Evolutionary conservation across 805 yeast species (phyloP), one percentile per base, ranked within the genome.

Genomic region (Candida sakaeoensis): DNA sequence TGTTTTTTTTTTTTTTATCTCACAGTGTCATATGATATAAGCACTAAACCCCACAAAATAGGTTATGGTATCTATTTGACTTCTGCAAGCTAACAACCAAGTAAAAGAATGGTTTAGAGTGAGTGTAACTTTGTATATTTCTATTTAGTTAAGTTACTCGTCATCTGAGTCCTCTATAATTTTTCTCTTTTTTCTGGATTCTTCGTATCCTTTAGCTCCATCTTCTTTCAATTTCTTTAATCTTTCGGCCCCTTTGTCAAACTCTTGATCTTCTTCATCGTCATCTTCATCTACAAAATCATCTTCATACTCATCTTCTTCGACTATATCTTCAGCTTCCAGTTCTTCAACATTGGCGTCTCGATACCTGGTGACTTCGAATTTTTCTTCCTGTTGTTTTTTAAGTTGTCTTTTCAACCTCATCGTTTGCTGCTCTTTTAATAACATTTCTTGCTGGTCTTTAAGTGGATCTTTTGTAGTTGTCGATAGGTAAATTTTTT

Each of bases 381-480:
- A 47, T 46, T 77, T 68, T 54, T 82, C 90, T 42, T 74, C 80
- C 48, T 79, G 80, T 46, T 71, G 63, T 42, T 75, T 75, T 52
- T 77, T 61, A 52, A 84, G 69, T 62, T 83, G 82, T 46, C 80
- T 82, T 58, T 77, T 80, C 51, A 81, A 68, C 43, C 78, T 74
- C 52, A 79, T 79, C 15, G 75, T 74, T 50, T 77, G 66, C 32
- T 69, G 52, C 36, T 68, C 87, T 48, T 74, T 76, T 57, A 77
- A 83, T 56, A 84, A 91, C 32, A 82, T 72, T 51, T 73, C 72
- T 56, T 78, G 73, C 46, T 83, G 82, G 47, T 77, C 82, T 52
- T 78, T 61, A 57, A 81, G 79, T 1, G 93, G 95, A 63, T 85
- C 95, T 40, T 72, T 64, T 3, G 75, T 72, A 13, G 79, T 75